Percentiles rank a stretch among this genome's conserved stretches.
Evolutionary conservation across 1,284 basidiomycete genomes (phyloP).

Genomic region (Cutaneotrichosporon mucoides): DNA sequence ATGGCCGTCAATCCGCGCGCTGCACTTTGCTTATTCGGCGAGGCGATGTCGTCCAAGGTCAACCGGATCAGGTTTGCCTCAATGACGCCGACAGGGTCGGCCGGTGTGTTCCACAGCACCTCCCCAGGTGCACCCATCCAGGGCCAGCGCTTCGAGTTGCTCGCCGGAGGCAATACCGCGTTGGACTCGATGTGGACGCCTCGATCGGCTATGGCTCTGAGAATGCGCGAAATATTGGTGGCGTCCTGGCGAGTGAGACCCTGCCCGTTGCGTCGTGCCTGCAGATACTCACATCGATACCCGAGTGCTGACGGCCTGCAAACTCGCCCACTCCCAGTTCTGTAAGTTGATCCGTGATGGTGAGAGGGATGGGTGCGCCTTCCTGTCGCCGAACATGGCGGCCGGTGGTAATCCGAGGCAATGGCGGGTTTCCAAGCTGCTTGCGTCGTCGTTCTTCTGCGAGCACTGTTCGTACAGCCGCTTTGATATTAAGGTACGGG

Average conservation of each 20-base stretch:
- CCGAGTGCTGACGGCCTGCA: slow-evolving; percentile 75
- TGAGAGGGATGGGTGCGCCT: slow-evolving; percentile 23
- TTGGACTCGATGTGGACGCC: slow-evolving; percentile 68
- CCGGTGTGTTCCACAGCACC: slow-evolving; percentile 31
- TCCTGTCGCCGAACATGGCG: slow-evolving; percentile 8
- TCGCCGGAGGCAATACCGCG: slow-evolving; percentile 55
- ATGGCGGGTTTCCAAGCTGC: slow-evolving; percentile 24
- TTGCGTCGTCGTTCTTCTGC: background rate
- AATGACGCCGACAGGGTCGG: background rate
- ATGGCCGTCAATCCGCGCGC: background rate
- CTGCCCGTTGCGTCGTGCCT: background rate
- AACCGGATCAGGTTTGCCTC: background rate
- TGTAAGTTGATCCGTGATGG: slow-evolving; percentile 45
- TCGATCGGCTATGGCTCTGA: slow-evolving; percentile 65
- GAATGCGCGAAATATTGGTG: slow-evolving; percentile 73
- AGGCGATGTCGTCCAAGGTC: background rate
- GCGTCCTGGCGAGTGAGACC: slow-evolving; percentile 60
- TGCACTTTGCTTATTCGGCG: too few species aligned
- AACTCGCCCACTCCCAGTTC: slow-evolving; percentile 55
- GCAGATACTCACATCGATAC: slow-evolving; percentile 70
- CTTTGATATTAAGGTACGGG: slow-evolving; percentile 46
- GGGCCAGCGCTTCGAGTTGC: slow-evolving; percentile 42
- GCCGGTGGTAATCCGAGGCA: slow-evolving; percentile 26
- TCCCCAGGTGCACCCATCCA: slow-evolving; percentile 49
- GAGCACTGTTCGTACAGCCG: slow-evolving; percentile 44